phyloP scores from a whole-genome alignment of 202 grass and related monocot genomes.

The Cymbopogon flexuosus region DNA sequence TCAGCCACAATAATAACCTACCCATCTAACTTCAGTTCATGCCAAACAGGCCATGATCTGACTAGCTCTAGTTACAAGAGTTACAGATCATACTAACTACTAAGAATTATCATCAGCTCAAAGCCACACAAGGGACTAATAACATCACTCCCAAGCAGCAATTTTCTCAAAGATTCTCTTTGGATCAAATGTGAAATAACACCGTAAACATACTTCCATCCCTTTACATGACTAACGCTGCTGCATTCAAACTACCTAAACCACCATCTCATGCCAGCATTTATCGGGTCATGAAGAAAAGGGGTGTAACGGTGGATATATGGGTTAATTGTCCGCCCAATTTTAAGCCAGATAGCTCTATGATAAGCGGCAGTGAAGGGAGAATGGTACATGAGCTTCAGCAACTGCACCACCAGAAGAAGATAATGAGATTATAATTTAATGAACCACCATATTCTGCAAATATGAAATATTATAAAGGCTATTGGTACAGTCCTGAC shows the following conservation, averaged over 20 bases:
- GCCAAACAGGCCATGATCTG: background rate
- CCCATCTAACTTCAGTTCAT: constrained; percentile 4
- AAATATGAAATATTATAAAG: background rate
- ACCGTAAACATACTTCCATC: constrained; percentile 21
- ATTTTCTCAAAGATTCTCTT: background rate
- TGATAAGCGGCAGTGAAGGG: constrained; percentile 72
- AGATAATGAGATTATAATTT: constrained; percentile 22
- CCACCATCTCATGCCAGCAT: constrained; percentile 93
- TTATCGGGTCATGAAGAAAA: constrained; percentile 70
- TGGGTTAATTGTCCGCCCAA: constrained; percentile 69
- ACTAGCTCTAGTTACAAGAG: constrained; percentile 30
- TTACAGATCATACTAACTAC: constrained; percentile 29
- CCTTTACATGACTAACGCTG: constrained; percentile 24
- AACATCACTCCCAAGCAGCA: constrained; percentile 24
- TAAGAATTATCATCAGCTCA: constrained; percentile 17
- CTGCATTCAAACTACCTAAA: constrained; percentile 58
- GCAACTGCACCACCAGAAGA: constrained; percentile 45
- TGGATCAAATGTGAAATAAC: constrained; percentile 23
- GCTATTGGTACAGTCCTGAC: background rate
- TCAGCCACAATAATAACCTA: background rate
- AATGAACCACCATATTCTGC: background rate
- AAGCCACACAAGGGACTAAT: background rate
- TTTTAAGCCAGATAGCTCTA: constrained; percentile 78
- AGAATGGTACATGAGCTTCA: constrained; percentile 95
- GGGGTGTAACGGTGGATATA: constrained; percentile 60